Evolutionary conservation across 2,329 filamentous ascomycete species (phyloP).

Genomic region (Apiospora kogelbergensis): DNA sequence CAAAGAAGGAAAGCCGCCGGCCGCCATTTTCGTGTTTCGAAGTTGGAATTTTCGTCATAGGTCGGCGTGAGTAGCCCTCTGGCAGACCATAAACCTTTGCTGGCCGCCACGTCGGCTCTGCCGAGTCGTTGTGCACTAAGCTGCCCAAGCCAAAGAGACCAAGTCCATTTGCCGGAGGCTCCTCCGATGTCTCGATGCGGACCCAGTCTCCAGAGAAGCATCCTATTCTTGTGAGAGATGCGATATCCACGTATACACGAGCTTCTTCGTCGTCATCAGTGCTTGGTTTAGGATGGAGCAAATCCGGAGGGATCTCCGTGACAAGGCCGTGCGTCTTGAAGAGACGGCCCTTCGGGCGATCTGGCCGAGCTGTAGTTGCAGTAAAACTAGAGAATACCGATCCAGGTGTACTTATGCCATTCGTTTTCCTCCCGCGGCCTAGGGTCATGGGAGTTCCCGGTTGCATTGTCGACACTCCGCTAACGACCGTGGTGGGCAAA

Average conservation of each 20-base stretch:
- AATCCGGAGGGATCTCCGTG: constrained; percentile 68
- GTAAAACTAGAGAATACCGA: constrained; percentile 91
- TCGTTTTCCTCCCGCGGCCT: constrained; percentile 63
- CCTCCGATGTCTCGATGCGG: constrained; percentile 73
- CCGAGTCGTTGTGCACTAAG: constrained; percentile 62
- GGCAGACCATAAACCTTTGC: constrained; percentile 88
- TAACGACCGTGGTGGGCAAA: constrained; percentile 74
- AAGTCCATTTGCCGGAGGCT: constrained; percentile 67
- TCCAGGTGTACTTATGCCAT: constrained; percentile 77
- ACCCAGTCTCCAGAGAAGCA: constrained; percentile 99
- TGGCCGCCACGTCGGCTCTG: constrained; percentile 71
- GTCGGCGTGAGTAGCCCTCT: constrained; percentile 65
- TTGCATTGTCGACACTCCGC: constrained; percentile 76
- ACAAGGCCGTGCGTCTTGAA: constrained; percentile 83
- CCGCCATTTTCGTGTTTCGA: constrained; percentile 48
- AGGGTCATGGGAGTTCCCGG: constrained; percentile 78
- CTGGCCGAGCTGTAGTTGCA: constrained; percentile 74
- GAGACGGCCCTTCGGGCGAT: constrained; percentile 70
- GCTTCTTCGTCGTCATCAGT: constrained; percentile 82
- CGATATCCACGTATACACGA: constrained; percentile 87
- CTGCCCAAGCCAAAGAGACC: constrained; percentile 68
- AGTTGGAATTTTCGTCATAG: constrained; percentile 60
- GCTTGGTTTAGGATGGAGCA: constrained; percentile 80
- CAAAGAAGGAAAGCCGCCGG: constrained; percentile 61
- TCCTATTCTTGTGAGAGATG: constrained; percentile 81